phyloP scores from a whole-genome alignment of 202 grass and related monocot species.

The Schoenoplectus tabernaemontani region DNA sequence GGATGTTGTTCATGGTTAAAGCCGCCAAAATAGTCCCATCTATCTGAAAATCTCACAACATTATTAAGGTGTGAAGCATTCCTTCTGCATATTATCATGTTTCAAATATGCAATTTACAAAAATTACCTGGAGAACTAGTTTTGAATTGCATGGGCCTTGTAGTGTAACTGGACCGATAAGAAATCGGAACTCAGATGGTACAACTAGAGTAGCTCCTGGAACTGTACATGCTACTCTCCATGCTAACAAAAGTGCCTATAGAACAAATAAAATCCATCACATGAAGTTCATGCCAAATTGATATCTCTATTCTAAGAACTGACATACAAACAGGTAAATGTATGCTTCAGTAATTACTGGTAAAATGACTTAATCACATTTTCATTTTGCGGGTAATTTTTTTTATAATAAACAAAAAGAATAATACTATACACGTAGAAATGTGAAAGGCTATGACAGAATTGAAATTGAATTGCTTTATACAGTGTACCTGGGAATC shows the following conservation, averaged over 20 bases:
- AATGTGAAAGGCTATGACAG: neutral
- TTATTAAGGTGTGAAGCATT: neutral
- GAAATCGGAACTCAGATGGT: conserved; percentile 39
- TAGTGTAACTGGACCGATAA: conserved; percentile 42
- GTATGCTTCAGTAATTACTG: neutral
- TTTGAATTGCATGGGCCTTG: conserved; percentile 53
- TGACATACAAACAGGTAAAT: neutral
- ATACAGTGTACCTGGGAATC: conserved; percentile 37
- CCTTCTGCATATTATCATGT: neutral
- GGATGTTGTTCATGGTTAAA: conserved; percentile 28
- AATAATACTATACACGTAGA: neutral
- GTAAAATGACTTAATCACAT: neutral
- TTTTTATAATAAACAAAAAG: neutral
- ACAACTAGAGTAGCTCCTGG: conserved; percentile 34
- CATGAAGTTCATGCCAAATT: neutral
- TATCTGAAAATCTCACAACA: conserved; percentile 32
- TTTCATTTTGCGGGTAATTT: neutral
- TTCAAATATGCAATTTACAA: neutral
- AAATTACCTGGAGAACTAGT: conserved; percentile 47
- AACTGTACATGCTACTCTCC: conserved; percentile 44
- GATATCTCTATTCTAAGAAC: neutral
- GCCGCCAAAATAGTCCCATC: conserved; percentile 57
- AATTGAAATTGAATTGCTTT: neutral
- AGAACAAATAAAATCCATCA: neutral
- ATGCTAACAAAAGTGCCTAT: conserved; percentile 57